These are phyloP conservation scores for Chytridium lagenaria DNA, from an alignment of 371 early-diverging fungal genomes.

Conservation along the genomic window DNA sequence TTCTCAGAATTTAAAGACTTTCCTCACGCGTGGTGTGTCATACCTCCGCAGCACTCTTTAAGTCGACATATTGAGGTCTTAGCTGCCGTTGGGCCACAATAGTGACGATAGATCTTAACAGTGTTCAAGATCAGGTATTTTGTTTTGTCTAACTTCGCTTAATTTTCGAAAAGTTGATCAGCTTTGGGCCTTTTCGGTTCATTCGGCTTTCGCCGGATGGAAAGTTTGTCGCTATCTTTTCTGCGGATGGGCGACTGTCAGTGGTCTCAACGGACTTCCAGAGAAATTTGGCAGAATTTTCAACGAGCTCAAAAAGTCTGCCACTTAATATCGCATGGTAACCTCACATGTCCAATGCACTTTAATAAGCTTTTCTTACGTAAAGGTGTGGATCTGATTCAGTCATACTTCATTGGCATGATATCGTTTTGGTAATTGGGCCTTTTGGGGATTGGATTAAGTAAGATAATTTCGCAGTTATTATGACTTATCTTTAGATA, in stretches of 20 bases:
- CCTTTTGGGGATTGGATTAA: slow-evolving; percentile 92
- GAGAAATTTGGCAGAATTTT: slow-evolving; percentile 85
- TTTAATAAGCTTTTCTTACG: neutral
- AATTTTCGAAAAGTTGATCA: slow-evolving; percentile 6
- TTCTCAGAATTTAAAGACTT: slow-evolving; percentile 62
- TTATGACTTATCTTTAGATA: slow-evolving; percentile 50
- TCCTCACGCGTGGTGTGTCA: slow-evolving; percentile 87
- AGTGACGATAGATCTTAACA: slow-evolving; percentile 78
- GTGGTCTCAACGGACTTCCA: slow-evolving; percentile 96
- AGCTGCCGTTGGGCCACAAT: slow-evolving; percentile 79
- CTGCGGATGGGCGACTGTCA: slow-evolving; percentile 80
- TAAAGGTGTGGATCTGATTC: slow-evolving; percentile 95
- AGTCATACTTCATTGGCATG: slow-evolving; percentile 84
- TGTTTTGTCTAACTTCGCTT: slow-evolving; percentile 3
- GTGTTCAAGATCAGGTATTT: slow-evolving; percentile 81
- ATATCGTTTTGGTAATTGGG: slow-evolving; percentile 85
- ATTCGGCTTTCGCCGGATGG: slow-evolving; percentile 94
- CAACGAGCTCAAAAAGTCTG: slow-evolving; percentile 64
- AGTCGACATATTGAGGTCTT: slow-evolving; percentile 91
- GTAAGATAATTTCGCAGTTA: slow-evolving; percentile 40
- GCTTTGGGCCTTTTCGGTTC: slow-evolving; percentile 87
- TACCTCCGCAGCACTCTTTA: slow-evolving; percentile 86
- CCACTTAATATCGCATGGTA: slow-evolving; percentile 89
- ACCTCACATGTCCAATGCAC: slow-evolving; percentile 16
- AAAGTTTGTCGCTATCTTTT: slow-evolving; percentile 86